Conservation (phyloP, 345 rosid species). For the Acer negundo region DNA sequence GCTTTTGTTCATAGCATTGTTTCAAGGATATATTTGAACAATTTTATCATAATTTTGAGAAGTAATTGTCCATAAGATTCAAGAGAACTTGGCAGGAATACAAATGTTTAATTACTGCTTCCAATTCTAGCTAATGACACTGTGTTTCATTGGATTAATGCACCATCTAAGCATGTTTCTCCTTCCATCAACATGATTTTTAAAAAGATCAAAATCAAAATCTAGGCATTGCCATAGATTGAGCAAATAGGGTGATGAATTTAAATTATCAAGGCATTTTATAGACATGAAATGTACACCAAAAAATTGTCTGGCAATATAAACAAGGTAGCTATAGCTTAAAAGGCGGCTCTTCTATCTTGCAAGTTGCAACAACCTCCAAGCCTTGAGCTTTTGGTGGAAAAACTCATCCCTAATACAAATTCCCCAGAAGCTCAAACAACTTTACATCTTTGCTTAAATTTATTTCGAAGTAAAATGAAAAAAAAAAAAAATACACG, state of each 20-base stretch:
- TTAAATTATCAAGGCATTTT: background rate
- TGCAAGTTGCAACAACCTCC: slow-evolving; percentile 1
- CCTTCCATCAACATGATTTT: background rate
- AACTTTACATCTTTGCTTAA: slow-evolving; percentile 28
- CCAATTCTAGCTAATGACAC: background rate
- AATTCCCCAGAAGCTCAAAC: slow-evolving; percentile 24
- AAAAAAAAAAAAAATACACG: slow-evolving; percentile 21
- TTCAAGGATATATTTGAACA: slow-evolving; percentile 10
- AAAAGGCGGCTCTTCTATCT: slow-evolving; percentile 6
- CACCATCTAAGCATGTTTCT: no score
- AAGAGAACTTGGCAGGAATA: background rate
- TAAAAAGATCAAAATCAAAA: background rate
- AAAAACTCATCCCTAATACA: slow-evolving; percentile 11
- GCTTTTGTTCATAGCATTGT: slow-evolving; percentile 20
- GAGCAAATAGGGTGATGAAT: background rate
- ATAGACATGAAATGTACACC: slow-evolving; percentile 19
- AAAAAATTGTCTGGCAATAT: background rate
- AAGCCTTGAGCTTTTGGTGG: slow-evolving; percentile 13
- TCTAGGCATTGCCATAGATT: background rate
- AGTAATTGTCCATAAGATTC: background rate
- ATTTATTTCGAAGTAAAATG: slow-evolving; percentile 32
- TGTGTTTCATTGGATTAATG: no score
- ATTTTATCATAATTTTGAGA: background rate
- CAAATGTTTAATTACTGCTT: background rate
- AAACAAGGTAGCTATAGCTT: slow-evolving; percentile 19